phyloP scores from a whole-genome alignment of 768 basidiomycete genomes.

The Pulveroboletus sp. region DNA sequence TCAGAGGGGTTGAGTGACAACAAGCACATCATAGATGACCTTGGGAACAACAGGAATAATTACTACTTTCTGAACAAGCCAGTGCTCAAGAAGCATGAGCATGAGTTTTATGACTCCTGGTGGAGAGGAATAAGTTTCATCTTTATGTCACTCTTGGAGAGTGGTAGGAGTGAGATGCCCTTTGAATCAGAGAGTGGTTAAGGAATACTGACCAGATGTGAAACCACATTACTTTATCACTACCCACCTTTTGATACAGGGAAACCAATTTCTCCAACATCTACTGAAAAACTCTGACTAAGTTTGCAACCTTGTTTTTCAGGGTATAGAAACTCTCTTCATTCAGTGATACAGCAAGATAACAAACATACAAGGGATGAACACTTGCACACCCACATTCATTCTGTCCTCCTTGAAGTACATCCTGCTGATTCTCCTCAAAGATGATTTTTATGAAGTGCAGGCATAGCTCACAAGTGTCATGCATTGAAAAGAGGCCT shows the following conservation, averaged over 20 bases:
- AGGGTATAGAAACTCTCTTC: background rate
- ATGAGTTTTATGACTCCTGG: background rate
- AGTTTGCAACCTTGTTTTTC: background rate
- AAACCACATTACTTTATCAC: background rate
- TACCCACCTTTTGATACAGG: background rate
- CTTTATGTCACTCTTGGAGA: background rate
- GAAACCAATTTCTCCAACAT: slow-evolving; percentile 1
- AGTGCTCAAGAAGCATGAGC: background rate
- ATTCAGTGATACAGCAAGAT: slow-evolving; percentile 9
- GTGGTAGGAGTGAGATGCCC: background rate
- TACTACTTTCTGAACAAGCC: slow-evolving; percentile 1
- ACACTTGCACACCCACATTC: slow-evolving; percentile 3
- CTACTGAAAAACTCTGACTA: slow-evolving; percentile 2
- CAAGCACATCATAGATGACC: background rate
- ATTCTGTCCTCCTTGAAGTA: background rate
- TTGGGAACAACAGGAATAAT: background rate
- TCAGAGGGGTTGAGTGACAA: too few species aligned
- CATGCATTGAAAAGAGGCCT: background rate
- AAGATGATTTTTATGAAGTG: slow-evolving; percentile 1
- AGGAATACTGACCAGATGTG: background rate
- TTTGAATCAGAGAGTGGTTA: background rate
- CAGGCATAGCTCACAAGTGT: slow-evolving; percentile 3
- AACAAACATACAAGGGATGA: background rate
- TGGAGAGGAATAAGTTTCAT: background rate
- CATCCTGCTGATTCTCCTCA: background rate